Percentiles rank a stretch among this genome's conserved stretches.
Evolutionary conservation across 2,329 filamentous ascomycete species (phyloP).

Genomic region (Bisporella sp.): DNA sequence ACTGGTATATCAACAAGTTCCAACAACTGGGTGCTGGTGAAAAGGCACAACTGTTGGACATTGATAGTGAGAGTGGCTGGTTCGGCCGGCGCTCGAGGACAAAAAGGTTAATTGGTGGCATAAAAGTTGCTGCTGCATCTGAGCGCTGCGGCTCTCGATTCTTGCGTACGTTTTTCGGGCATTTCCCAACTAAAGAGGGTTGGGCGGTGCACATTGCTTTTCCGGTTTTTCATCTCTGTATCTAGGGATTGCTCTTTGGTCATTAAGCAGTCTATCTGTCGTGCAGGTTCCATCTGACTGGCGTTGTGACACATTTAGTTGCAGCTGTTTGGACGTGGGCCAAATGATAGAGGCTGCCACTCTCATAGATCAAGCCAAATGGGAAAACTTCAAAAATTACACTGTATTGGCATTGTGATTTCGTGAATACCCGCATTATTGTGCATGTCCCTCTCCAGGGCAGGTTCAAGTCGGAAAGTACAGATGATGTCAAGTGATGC

Average conservation of each 20-base stretch:
- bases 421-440: neutral
- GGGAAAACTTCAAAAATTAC: constrained; percentile 15
- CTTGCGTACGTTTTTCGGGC: constrained; percentile 19
- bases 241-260: constrained; percentile 23
- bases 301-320: constrained; percentile 10
- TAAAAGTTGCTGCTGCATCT: constrained; percentile 26
- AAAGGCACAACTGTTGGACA: constrained; percentile 15
- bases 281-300: constrained; percentile 17
- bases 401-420: neutral
- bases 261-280: constrained; percentile 18
- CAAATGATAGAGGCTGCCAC: constrained; percentile 16
- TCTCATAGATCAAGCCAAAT: constrained; percentile 22
- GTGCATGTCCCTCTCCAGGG: too few relatives aligned
- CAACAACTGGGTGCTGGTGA: constrained; percentile 13
- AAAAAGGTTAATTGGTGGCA: constrained; percentile 23
- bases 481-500: too few relatives aligned
- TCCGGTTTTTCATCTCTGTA: constrained; percentile 23
- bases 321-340: constrained; percentile 14
- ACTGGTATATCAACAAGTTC: constrained; percentile 26
- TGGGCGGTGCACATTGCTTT: constrained; percentile 23
- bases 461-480: too few relatives aligned
- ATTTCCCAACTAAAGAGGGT: constrained; percentile 25
- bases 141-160: constrained; percentile 18
- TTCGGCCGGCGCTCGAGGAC: constrained; percentile 27
- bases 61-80: constrained; percentile 30